A percentile compares a stretch with the other conserved stretches of the same genome.
Conservation (phyloP, 2,329 filamentous ascomycete species). For the Fusarium oxysporum region DNA sequence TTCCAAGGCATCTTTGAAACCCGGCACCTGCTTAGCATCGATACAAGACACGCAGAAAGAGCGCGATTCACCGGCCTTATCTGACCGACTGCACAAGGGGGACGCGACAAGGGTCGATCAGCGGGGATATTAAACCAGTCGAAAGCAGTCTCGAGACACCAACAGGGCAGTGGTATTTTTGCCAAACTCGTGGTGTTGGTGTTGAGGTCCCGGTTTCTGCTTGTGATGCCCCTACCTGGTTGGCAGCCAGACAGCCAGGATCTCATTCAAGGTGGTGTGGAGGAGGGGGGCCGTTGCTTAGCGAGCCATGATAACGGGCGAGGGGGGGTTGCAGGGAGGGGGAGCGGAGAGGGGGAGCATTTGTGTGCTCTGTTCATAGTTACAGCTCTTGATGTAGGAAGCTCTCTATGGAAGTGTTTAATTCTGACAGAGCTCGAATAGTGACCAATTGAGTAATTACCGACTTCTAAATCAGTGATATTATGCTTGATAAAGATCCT, state of each 20-base stretch:
- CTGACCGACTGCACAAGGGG: constrained; percentile 39
- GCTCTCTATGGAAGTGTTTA: constrained; percentile 22
- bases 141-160: constrained; percentile 29
- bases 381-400: constrained; percentile 19
- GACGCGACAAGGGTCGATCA: constrained; percentile 33
- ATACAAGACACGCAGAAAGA: neutral
- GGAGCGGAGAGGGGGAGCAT: constrained; percentile 5
- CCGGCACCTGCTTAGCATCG: neutral
- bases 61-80: constrained; percentile 37
- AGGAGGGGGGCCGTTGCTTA: constrained; percentile 18
- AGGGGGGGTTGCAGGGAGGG: neutral
- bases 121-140: constrained; percentile 44
- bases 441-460: neutral
- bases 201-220: constrained; percentile 16
- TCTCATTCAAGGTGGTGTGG: constrained; percentile 29
- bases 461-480: neutral
- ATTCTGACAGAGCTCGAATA: constrained; percentile 25
- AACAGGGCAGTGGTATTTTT: neutral
- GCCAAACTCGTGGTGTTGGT: constrained; percentile 24
- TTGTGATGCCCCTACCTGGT: constrained; percentile 11
- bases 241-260: constrained; percentile 19
- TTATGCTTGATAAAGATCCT: neutral
- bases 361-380: neutral
- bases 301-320: constrained; percentile 34
- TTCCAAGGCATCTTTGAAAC: constrained; percentile 1